Conservation (phyloP, 1,284 basidiomycete genomes). For the Apiotrichum montevideense region DNA sequence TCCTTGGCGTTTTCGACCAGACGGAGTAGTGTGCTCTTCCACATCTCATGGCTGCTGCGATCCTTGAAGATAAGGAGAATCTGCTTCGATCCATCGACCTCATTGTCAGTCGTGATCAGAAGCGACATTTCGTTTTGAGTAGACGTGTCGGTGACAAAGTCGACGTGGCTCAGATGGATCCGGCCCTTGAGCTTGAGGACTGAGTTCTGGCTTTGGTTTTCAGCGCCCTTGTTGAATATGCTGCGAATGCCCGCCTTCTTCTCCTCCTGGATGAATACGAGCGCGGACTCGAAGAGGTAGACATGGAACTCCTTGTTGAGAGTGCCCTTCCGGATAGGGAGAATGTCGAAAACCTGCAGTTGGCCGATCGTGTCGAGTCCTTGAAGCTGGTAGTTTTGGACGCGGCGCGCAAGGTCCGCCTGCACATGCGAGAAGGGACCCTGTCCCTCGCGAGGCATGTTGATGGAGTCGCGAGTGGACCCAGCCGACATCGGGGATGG, state of each 20-base stretch:
- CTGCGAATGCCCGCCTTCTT: slow-evolving; percentile 54
- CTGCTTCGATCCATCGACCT: slow-evolving; percentile 77
- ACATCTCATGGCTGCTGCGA: slow-evolving; percentile 75
- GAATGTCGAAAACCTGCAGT: slow-evolving; percentile 82
- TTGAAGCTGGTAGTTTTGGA: slow-evolving; percentile 91
- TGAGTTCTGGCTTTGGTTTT: background rate
- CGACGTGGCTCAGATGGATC: slow-evolving; percentile 90
- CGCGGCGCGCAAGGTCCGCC: slow-evolving; percentile 76
- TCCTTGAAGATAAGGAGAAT: slow-evolving; percentile 94
- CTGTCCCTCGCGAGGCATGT: background rate
- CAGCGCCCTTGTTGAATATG: slow-evolving; percentile 19
- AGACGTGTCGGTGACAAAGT: slow-evolving; percentile 70
- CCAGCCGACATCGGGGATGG: slow-evolving; percentile 28
- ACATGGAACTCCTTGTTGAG: slow-evolving; percentile 87
- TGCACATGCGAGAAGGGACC: slow-evolving; percentile 61
- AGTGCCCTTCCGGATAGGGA: slow-evolving; percentile 77
- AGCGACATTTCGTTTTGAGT: slow-evolving; percentile 79
- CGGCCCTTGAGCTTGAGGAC: slow-evolving; percentile 85
- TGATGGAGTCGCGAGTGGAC: slow-evolving; percentile 14
- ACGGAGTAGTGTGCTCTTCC: slow-evolving; percentile 70
- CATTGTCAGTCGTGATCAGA: slow-evolving; percentile 64
- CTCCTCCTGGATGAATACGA: slow-evolving; percentile 94
- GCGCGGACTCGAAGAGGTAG: slow-evolving; percentile 92
- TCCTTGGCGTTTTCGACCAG: slow-evolving; percentile 52
- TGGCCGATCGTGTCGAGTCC: slow-evolving; percentile 73